Conservation (phyloP, 139 green algal species). For the Volvox africanus region DNA sequence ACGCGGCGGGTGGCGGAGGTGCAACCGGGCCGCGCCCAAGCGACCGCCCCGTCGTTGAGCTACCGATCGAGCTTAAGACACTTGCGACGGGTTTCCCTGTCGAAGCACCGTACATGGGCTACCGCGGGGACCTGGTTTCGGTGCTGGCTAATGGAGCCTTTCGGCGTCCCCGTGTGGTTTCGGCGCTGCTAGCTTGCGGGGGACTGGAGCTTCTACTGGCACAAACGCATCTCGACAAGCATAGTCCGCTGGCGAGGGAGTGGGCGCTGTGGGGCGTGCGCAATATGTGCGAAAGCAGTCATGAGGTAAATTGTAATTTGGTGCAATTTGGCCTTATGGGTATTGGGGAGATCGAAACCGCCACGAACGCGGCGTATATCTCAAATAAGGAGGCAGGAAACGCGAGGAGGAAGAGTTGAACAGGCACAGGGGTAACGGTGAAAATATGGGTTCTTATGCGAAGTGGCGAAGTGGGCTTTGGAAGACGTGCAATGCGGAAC, state of each 20-base stretch:
- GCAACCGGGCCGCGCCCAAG: neutral
- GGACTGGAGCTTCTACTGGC: conserved; percentile 78
- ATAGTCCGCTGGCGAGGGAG: conserved; percentile 82
- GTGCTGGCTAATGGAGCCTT: conserved; percentile 76
- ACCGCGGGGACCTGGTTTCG: conserved; percentile 78
- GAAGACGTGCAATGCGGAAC: too few relatives aligned
- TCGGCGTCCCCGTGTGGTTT: conserved; percentile 46
- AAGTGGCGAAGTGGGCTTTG: too few relatives aligned
- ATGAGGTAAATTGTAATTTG: conserved; percentile 48
- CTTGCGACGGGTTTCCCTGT: neutral
- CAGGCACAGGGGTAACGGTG: too few relatives aligned
- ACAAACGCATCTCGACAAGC: conserved; percentile 73
- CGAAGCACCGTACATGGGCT: conserved; percentile 74
- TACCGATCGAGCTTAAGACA: neutral
- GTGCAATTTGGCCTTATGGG: too few relatives aligned
- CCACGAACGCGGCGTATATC: too few relatives aligned
- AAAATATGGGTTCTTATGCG: too few relatives aligned
- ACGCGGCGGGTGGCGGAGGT: neutral
- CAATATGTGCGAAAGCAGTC: conserved; percentile 87
- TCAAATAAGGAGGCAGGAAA: too few relatives aligned
- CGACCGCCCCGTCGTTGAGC: neutral
- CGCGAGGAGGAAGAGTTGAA: too few relatives aligned
- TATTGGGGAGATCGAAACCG: too few relatives aligned
- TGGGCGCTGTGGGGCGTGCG: conserved; percentile 92
- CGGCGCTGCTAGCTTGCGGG: conserved; percentile 45